These are phyloP conservation scores for Pinus tabuliformis DNA, from an alignment of 75 land plant species.

Conservation along the genomic window DNA sequence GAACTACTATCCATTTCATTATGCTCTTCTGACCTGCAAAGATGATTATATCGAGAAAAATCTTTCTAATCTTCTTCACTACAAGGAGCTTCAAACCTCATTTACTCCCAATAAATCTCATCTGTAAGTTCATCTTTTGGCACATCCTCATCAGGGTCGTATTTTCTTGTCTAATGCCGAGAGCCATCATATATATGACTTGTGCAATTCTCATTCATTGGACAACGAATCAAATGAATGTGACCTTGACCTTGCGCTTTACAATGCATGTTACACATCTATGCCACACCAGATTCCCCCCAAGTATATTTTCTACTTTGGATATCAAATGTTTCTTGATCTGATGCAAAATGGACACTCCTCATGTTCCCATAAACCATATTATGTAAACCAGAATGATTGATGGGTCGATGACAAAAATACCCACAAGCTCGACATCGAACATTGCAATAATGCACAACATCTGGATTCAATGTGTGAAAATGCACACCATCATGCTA, in stretches of 20 bases:
- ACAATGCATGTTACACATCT: constrained; percentile 39
- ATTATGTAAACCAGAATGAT: not conserved
- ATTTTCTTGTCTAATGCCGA: constrained; percentile 23
- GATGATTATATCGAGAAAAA: constrained; percentile 22
- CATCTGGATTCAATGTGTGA: not conserved
- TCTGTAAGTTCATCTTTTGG: constrained; percentile 32
- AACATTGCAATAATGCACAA: not conserved
- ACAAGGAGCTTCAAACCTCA: constrained; percentile 28
- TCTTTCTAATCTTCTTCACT: constrained; percentile 19
- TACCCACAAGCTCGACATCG: not conserved
- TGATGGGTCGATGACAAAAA: not conserved
- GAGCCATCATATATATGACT: constrained; percentile 18
- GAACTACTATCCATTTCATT: not conserved
- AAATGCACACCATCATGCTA: not conserved
- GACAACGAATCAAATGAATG: constrained; percentile 21
- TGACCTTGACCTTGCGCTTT: constrained; percentile 24
- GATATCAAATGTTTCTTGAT: constrained; percentile 16
- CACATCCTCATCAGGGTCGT: constrained; percentile 22
- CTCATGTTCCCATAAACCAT: not conserved
- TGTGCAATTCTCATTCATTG: constrained; percentile 6
- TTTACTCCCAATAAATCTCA: constrained; percentile 27
- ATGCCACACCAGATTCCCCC: constrained; percentile 27
- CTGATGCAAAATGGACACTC: not conserved
- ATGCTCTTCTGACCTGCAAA: constrained; percentile 19
- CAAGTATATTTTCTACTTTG: constrained; percentile 17